Evolutionary conservation across 306 rosid species (phyloP).

Genomic region (Citrullus colocynthis): DNA sequence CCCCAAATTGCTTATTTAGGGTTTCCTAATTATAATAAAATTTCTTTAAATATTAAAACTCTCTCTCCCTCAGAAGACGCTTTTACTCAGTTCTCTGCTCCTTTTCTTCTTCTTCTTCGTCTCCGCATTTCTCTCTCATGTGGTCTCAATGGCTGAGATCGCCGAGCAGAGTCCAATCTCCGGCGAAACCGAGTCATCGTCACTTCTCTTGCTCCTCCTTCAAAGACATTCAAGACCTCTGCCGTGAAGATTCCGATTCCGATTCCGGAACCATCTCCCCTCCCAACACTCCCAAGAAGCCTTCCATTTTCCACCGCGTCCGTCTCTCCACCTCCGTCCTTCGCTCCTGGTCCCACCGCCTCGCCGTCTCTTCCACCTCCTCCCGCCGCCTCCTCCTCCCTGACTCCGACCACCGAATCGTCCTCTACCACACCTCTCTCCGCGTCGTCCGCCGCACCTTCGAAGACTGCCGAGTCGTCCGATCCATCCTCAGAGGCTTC

Average conservation of each 20-base stretch:
- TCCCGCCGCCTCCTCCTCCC: conserved; percentile 3
- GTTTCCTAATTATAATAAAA: background rate
- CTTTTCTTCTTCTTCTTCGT: background rate
- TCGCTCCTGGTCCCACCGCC: conserved; percentile 25
- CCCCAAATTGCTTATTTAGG: background rate
- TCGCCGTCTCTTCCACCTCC: background rate
- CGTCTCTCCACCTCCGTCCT: conserved; percentile 33
- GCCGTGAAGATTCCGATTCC: conserved; percentile 14
- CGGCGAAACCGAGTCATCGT: conserved; percentile 1
- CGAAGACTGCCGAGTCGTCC: conserved; percentile 54
- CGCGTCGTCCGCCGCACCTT: conserved; percentile 71
- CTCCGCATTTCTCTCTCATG: conserved; percentile 20
- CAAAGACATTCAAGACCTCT: conserved; percentile 54
- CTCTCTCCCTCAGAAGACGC: background rate
- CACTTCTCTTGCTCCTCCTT: conserved; percentile 47
- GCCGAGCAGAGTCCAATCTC: conserved; percentile 30
- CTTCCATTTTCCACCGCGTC: conserved; percentile 53
- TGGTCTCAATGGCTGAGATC: conserved; percentile 73
- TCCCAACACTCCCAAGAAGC: conserved; percentile 28
- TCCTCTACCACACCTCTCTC: conserved; percentile 70
- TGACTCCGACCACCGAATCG: conserved; percentile 31
- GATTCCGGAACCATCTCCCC: conserved; percentile 13
- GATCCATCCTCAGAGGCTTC: conserved; percentile 49
- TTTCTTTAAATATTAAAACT: background rate
- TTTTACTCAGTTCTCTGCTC: background rate